phyloP scores from a whole-genome alignment of 2,329 filamentous ascomycete genomes.

The Colletotrichum navitas region DNA sequence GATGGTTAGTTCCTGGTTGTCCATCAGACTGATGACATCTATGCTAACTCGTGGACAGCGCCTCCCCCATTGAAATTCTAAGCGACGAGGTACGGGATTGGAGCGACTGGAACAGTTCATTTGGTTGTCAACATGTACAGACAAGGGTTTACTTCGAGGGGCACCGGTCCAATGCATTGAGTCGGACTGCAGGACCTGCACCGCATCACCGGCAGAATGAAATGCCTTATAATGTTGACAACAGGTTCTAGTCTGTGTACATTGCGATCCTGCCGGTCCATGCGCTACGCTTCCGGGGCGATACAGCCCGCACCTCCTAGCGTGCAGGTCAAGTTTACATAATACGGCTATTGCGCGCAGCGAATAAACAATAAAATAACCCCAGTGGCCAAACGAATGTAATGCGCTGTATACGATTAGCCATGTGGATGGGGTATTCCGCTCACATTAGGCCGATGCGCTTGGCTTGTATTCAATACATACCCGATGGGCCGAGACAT shows the following conservation, averaged over 20 bases:
- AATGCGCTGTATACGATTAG: too few species aligned
- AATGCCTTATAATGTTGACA: too few species aligned
- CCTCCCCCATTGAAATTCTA: constrained; percentile 65
- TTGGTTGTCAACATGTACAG: neutral
- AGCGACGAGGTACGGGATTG: constrained; percentile 24
- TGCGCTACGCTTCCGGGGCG: rapidly evolving
- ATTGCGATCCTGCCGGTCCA: neutral
- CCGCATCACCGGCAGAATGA: neutral
- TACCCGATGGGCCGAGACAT: too few species aligned
- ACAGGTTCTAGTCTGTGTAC: too few species aligned
- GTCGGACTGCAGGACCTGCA: neutral
- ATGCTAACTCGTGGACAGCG: constrained; percentile 51
- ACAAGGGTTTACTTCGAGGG: neutral
- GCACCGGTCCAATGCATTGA: neutral
- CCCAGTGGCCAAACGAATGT: too few species aligned
- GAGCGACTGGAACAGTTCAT: constrained; percentile 48
- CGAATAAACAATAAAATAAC: too few species aligned
- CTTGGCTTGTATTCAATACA: too few species aligned
- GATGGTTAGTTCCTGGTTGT: constrained; percentile 75
- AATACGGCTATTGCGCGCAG: neutral
- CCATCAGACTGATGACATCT: constrained; percentile 40
- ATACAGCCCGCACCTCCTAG: neutral
- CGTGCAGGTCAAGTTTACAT: too few species aligned
- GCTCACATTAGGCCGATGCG: too few species aligned
- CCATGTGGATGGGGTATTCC: too few species aligned